Evolutionary conservation across 495 filamentous ascomycete species (phyloP).

Genomic region (Penicillium bialowiezense): DNA sequence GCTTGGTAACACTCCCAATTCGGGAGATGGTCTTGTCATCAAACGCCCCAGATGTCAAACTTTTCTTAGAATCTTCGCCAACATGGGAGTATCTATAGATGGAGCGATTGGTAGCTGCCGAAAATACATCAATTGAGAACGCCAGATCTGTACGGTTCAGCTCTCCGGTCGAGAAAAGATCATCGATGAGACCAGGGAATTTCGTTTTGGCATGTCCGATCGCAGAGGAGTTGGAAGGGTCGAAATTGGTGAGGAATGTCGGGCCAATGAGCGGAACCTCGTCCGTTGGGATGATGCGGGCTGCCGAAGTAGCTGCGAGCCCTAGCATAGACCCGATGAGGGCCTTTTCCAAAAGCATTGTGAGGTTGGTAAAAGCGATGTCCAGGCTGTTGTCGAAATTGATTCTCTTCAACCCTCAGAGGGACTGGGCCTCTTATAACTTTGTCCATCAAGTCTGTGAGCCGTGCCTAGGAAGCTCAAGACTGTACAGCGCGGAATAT

Average conservation of each 20-base stretch:
- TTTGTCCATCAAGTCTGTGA: not conserved
- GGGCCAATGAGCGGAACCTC: constrained; percentile 10
- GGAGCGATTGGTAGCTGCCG: constrained; percentile 9
- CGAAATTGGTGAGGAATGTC: constrained; percentile 13
- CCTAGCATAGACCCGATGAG: not conserved
- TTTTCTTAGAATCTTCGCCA: not conserved
- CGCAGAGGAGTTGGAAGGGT: constrained; percentile 4
- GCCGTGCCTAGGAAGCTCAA: not conserved
- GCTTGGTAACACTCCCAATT: constrained; percentile 45
- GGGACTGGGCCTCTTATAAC: not conserved
- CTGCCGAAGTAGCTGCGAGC: not conserved
- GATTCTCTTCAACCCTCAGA: too few relatives aligned
- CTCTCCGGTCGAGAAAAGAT: not conserved
- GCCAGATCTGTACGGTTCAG: constrained; percentile 10
- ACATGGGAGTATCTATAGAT: constrained; percentile 13
- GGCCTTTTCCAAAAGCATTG: not conserved
- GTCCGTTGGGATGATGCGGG: constrained; percentile 11
- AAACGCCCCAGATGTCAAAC: constrained; percentile 4
- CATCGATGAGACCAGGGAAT: not conserved
- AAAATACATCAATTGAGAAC: constrained; percentile 10
- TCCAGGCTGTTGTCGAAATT: not conserved
- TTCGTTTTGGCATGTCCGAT: not conserved
- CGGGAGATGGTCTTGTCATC: constrained; percentile 44
- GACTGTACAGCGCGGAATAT: not conserved
- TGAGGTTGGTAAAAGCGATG: too few relatives aligned